A percentile compares a stretch with the other conserved stretches of the same genome.
Evolutionary conservation across 352 stramenopile species (phyloP).

Genomic region (Phytophthora europaea): DNA sequence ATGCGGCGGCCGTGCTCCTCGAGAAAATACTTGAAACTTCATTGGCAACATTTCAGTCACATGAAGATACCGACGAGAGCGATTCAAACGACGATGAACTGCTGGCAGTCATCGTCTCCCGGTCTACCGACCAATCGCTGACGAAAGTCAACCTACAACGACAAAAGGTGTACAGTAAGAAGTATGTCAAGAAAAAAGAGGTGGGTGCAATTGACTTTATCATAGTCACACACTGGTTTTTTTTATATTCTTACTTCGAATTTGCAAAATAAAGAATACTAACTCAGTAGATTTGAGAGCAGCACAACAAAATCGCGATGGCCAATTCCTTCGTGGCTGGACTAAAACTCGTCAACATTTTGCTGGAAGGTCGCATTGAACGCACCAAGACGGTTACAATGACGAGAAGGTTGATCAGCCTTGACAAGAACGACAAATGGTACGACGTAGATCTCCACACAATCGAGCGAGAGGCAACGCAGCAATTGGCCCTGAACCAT

Average conservation of each 20-base stretch:
- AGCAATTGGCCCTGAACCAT: slow-evolving; percentile 23
- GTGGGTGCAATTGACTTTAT: slow-evolving; percentile 2
- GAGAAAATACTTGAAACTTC: background rate
- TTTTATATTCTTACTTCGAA: too few species aligned
- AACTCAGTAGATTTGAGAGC: background rate
- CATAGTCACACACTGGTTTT: background rate
- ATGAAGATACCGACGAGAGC: slow-evolving; percentile 2
- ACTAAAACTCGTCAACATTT: slow-evolving; percentile 27
- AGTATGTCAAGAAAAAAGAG: slow-evolving; percentile 8
- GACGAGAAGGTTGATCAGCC: slow-evolving; percentile 18
- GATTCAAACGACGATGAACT: background rate
- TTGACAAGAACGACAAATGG: slow-evolving; percentile 11
- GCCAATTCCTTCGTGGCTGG: slow-evolving; percentile 21
- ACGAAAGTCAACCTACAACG: background rate
- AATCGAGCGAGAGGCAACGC: slow-evolving; percentile 9
- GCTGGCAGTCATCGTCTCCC: background rate
- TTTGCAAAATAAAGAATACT: background rate
- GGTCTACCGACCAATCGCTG: background rate
- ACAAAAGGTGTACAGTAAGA: slow-evolving; percentile 7
- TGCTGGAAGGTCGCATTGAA: slow-evolving; percentile 28
- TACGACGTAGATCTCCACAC: slow-evolving; percentile 9
- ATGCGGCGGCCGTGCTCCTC: background rate
- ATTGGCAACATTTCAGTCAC: background rate
- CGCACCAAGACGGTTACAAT: slow-evolving; percentile 15
- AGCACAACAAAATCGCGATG: background rate